Base-by-base conservation (phyloP, 352 stramenopile genomes). In the Globisporangium emineosum region DNA sequence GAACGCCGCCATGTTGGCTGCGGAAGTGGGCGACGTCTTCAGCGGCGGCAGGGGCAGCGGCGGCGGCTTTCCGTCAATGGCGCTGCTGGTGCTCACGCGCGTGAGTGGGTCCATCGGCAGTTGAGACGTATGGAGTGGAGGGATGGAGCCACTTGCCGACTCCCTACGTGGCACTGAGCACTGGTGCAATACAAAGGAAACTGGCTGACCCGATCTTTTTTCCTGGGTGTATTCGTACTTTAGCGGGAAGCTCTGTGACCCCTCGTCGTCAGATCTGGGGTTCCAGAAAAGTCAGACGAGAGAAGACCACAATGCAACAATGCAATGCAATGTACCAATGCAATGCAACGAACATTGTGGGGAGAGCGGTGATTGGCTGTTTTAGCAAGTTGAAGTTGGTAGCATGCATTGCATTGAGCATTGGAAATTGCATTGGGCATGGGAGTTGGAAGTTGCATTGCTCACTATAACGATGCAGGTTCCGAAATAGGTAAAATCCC, bases 1-100 rank as follows among this genome's bases (percentile, higher is more conserved):
- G 51, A 72, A 68, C 37, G 71, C 70, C 6, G 69, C 65, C 29
- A 57, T 45, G 47, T 33, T 55, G 53, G 29, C 45, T 7, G 62
- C 50, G 8, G 63, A 35, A 6, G 57, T 57, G 19, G 56, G 63
- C 8, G 63, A 59, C 32, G 58, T 53, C 32, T 62, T 63, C 12
- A 49, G 62, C 21, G 43, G 32, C 23, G 43, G 32, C 19, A 15
- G 40, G 15, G 49, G 13, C 10, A n/a, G 37, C 13, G 42, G 43
- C 2, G 57, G 55, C 21, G 54, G 60, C 10, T 60, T 50, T 4
- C 30, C 25, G 32, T 37, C 52, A 37, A 33, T 61, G 52, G n/a
- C 43, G 27, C 45, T 63, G 52, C 19, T 23, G 55, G 40, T 30
- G 55, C 15, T 32, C 33, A 23, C 23, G 23, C 55, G 49, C 13